Evolutionary conservation across 179 eudicot genomes (phyloP).

Genomic region (Silene coronaria): DNA sequence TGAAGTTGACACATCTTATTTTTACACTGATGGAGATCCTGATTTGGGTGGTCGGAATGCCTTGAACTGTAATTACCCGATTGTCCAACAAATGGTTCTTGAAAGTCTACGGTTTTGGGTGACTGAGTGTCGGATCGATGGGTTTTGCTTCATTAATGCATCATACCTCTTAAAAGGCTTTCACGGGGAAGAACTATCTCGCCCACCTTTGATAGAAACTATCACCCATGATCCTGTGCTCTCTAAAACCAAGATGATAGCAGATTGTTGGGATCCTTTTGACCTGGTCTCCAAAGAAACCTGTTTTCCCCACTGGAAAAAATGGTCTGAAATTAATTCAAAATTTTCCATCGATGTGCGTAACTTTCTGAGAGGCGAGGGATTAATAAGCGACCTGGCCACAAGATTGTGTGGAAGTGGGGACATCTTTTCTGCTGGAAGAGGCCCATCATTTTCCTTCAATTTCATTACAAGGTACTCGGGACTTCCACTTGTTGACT

Average conservation of each 20-base stretch:
- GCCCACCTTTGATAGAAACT: constrained; percentile 86
- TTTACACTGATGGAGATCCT: constrained; percentile 28
- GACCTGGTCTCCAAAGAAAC: constrained; percentile 34
- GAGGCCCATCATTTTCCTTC: constrained; percentile 82
- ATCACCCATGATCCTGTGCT: constrained; percentile 84
- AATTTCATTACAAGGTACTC: constrained; percentile 59
- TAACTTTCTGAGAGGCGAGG: constrained; percentile 67
- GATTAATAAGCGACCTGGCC: constrained; percentile 67
- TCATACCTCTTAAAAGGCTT: constrained; percentile 58
- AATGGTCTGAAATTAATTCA: constrained; percentile 86
- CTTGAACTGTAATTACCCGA: constrained; percentile 74
- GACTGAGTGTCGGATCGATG: constrained; percentile 73
- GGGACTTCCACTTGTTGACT: constrained; percentile 78
- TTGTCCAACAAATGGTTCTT: constrained; percentile 65
- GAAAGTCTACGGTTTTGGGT: constrained; percentile 90
- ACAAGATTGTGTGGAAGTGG: constrained; percentile 97
- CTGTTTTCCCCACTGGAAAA: constrained; percentile 85
- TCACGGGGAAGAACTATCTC: constrained; percentile 64
- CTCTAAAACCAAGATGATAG: constrained; percentile 66
- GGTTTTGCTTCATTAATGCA: constrained; percentile 79
- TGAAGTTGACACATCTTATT: constrained; percentile 58
- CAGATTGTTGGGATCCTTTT: constrained; percentile 75
- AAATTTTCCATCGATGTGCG: constrained; percentile 55
- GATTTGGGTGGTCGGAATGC: constrained; percentile 32
- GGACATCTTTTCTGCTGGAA: constrained; percentile 57